Evolutionary conservation across 164 flowering plant species (phyloP), one percentile per base, ranked within the genome.

Genomic region (Santalum album): DNA sequence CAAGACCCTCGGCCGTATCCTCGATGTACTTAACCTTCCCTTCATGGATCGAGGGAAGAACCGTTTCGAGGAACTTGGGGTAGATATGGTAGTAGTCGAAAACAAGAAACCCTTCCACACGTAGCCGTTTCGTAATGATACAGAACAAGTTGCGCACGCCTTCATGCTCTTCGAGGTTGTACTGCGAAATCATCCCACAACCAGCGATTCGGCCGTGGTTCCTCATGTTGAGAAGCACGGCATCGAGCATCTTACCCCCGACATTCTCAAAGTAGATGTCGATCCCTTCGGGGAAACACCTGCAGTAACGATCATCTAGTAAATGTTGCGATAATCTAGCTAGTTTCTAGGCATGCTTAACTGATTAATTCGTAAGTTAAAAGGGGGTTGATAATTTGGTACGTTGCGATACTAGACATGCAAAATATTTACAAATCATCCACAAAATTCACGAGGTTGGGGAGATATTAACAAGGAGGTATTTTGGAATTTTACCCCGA

Each of bases 1-100:
- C 70, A 10, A 69, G 62, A 11, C 73, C 73, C 53, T 61, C 64
- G 24, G 38, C 67, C 1, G 51, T 46, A 32, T 69, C 70, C 50
- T 69, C 70, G 12, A 69, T 57, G 27, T 65, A 70, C 2, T 45
- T 49, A n/a, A 70, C 53, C 59, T 70, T 64, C 23, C 58, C 68
- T 24, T 64, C 58, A 14, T 23, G 40, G 29, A 65, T 38, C 27
- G 48, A 34, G 7, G 55, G 55, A 21, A 25, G 35, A n/a, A 49
- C 56, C 35, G 54, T 11, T 14, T 63, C 67, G 6, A 59, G 12
- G 60, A 62, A 66, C 45, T 66, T 35, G 14, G 70, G 68, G 24
- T 66, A 70, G 20, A 59, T 29, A 25, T 66, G 62, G 29, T 23
- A 51, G 49, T 62, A 40, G 17, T 36, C 40, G 16, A 7, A 2